Conservation (phyloP, 2,329 filamentous ascomycete genomes). For the Xylaria multiplex region DNA sequence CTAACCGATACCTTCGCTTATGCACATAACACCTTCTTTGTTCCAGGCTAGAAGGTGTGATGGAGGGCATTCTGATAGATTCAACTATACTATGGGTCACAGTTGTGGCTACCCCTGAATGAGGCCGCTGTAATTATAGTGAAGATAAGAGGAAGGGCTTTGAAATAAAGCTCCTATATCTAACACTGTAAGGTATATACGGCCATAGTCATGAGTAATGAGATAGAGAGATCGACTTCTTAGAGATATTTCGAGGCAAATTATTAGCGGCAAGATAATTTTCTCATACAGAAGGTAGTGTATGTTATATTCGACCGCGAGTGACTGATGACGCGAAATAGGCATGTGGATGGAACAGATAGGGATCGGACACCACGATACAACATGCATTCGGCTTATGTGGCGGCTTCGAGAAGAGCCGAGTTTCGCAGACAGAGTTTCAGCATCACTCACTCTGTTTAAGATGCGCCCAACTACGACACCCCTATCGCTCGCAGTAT, state of each 20-base stretch:
- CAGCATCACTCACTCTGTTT: too few relatives aligned
- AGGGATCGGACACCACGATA: neutral
- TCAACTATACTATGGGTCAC: conserved; percentile 2
- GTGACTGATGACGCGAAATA: neutral
- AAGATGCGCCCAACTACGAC: too few relatives aligned
- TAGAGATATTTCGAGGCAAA: neutral
- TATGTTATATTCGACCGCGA: neutral
- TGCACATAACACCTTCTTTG: too few relatives aligned
- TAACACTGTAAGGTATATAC: neutral
- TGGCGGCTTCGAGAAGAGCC: neutral
- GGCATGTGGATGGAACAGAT: neutral
- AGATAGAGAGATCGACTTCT: neutral
- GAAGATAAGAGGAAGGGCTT: too few relatives aligned
- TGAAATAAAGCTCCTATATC: too few relatives aligned
- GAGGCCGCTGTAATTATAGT: neutral
- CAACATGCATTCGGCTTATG: neutral
- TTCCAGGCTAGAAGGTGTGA: too few relatives aligned
- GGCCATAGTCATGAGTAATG: neutral
- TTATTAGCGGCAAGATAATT: neutral
- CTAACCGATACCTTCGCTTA: too few relatives aligned
- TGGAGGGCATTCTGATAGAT: neutral
- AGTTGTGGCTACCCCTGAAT: neutral
- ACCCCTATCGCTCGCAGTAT: conserved; percentile 10
- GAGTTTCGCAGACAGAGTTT: neutral
- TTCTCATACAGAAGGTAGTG: neutral